These are phyloP conservation scores for Candida sonorensis DNA, from an alignment of 805 yeast genomes.

Conservation along the genomic window DNA sequence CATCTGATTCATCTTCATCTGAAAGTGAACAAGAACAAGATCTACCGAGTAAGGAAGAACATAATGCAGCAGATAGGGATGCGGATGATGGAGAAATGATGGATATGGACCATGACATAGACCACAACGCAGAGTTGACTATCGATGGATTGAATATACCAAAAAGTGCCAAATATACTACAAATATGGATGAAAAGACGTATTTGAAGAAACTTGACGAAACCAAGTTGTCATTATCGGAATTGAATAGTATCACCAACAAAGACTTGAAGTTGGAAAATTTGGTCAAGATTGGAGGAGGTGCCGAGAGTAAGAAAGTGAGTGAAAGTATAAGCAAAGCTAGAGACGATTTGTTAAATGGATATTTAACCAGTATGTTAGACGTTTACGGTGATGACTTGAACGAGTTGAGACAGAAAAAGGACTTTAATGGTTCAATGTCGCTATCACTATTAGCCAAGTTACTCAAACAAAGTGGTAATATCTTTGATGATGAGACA, in stretches of 20 bases:
- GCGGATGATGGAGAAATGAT: background rate
- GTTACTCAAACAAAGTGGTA: slow-evolving; percentile 50
- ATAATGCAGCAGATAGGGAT: slow-evolving; percentile 11
- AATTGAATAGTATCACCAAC: slow-evolving; percentile 3
- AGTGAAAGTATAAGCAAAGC: slow-evolving; percentile 25
- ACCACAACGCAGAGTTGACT: slow-evolving; percentile 18
- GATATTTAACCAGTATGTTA: slow-evolving; percentile 50
- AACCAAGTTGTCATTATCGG: slow-evolving; percentile 7
- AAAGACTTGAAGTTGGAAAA: too few relatives aligned
- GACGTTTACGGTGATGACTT: slow-evolving; percentile 54
- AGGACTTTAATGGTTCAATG: slow-evolving; percentile 49
- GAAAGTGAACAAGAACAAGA: slow-evolving; percentile 27
- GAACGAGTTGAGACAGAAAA: slow-evolving; percentile 51
- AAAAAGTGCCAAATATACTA: slow-evolving; percentile 3
- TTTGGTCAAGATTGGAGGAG: too few relatives aligned
- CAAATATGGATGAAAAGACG: slow-evolving; percentile 8
- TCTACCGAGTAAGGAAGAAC: slow-evolving; percentile 15
- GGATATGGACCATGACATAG: background rate
- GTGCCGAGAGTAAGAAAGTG: slow-evolving; percentile 23
- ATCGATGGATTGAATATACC: slow-evolving; percentile 15
- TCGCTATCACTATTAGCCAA: slow-evolving; percentile 53
- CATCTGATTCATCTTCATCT: slow-evolving; percentile 38
- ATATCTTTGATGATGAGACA: slow-evolving; percentile 52
- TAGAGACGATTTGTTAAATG: slow-evolving; percentile 36
- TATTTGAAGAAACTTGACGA: slow-evolving; percentile 11